phyloP scores from a whole-genome alignment of 2,329 filamentous ascomycete genomes.

The Pseudocercospora ulei region DNA sequence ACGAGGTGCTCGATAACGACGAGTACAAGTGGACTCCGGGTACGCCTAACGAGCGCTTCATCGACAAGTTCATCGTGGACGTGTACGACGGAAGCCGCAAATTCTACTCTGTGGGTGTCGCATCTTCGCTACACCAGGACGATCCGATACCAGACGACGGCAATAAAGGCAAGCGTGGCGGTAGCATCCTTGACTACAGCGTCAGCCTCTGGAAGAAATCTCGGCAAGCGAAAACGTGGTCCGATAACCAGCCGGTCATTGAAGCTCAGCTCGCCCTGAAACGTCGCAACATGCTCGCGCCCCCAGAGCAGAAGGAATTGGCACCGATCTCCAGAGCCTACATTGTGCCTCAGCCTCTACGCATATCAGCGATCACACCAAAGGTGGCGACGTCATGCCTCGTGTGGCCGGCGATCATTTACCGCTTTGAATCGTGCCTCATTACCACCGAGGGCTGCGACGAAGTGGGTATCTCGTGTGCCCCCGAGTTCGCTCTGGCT shows the following conservation, averaged over 20 bases:
- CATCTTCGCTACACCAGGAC: constrained; percentile 49
- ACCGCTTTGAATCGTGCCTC: constrained; percentile 69
- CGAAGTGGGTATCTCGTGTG: constrained; percentile 54
- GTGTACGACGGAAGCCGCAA: constrained; percentile 49
- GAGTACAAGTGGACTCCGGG: constrained; percentile 41
- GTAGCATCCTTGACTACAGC: constrained; percentile 67
- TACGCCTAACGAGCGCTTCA: constrained; percentile 37
- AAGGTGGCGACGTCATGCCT: constrained; percentile 63
- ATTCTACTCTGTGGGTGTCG: constrained; percentile 45
- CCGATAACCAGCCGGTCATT: constrained; percentile 68
- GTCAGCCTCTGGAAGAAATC: constrained; percentile 62
- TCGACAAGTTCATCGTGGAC: constrained; percentile 48
- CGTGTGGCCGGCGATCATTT: constrained; percentile 72
- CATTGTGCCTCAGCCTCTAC: constrained; percentile 66
- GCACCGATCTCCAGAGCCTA: constrained; percentile 45
- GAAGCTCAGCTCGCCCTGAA: constrained; percentile 63
- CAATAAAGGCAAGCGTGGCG: constrained; percentile 36
- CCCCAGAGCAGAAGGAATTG: constrained; percentile 48
- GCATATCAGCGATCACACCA: constrained; percentile 61
- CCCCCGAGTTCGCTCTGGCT: constrained; percentile 65
- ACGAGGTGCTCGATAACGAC: constrained; percentile 34
- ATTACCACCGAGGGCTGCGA: constrained; percentile 67
- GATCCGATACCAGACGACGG: constrained; percentile 55
- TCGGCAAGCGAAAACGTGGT: constrained; percentile 45
- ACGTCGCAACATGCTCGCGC: constrained; percentile 75